phyloP scores from a whole-genome alignment of 345 rosid genomes.

The Populus alba region DNA sequence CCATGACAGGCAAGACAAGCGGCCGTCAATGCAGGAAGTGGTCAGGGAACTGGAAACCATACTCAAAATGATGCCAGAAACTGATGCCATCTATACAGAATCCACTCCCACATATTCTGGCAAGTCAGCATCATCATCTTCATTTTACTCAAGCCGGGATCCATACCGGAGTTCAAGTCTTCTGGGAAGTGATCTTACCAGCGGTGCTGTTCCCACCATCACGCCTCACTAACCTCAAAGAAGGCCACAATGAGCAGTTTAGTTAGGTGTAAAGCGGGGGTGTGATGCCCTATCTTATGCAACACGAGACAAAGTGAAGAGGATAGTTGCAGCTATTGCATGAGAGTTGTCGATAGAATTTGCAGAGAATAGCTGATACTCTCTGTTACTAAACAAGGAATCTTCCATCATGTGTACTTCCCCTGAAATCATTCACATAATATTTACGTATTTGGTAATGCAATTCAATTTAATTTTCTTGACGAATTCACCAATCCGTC shows the following conservation, averaged over 20 bases:
- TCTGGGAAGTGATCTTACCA: slow-evolving; percentile 64
- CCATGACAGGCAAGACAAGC: slow-evolving; percentile 57
- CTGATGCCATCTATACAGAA: background rate
- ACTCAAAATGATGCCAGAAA: slow-evolving; percentile 47
- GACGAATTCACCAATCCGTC: too few relatives aligned
- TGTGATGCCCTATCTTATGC: background rate
- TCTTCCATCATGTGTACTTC: background rate
- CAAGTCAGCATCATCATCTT: slow-evolving; percentile 40
- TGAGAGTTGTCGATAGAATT: background rate
- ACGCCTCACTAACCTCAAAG: slow-evolving; percentile 45
- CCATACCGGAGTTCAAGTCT: slow-evolving; percentile 31
- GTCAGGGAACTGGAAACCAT: slow-evolving; percentile 76
- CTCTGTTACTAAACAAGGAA: background rate
- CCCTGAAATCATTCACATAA: background rate
- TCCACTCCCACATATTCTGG: slow-evolving; percentile 20
- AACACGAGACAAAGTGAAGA: background rate
- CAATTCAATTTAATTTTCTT: too few relatives aligned
- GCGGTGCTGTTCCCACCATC: slow-evolving; percentile 54
- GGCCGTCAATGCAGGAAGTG: slow-evolving; percentile 67
- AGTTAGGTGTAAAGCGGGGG: background rate
- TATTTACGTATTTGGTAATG: too few relatives aligned
- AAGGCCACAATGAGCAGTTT: background rate
- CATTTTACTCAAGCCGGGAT: slow-evolving; percentile 27
- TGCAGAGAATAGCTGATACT: background rate
- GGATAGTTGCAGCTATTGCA: background rate